These are phyloP conservation scores for Niveomyces coronatus DNA, from an alignment of 2,329 filamentous ascomycete species.

Conservation along the genomic window DNA sequence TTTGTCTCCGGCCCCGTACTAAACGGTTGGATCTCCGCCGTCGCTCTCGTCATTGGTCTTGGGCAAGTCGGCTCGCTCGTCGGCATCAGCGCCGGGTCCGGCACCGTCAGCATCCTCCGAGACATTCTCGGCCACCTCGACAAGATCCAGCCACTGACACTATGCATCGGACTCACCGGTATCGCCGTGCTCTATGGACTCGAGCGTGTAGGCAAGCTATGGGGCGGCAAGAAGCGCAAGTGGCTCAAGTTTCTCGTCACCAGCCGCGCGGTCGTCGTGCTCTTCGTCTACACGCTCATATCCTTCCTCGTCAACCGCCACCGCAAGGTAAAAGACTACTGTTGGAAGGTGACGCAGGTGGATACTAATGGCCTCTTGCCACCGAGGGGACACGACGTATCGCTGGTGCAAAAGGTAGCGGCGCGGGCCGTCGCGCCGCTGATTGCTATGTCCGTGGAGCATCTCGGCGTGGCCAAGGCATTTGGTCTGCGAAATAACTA, in stretches of 20 bases:
- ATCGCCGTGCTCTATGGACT: constrained; percentile 46
- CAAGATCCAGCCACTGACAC: constrained; percentile 46
- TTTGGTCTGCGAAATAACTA: constrained; percentile 54
- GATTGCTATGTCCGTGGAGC: constrained; percentile 50
- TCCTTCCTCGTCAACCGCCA: constrained; percentile 52
- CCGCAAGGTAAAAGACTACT: constrained; percentile 29
- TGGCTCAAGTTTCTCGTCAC: constrained; percentile 48
- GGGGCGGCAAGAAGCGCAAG: constrained; percentile 48
- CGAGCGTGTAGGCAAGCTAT: constrained; percentile 47
- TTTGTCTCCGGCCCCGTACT: constrained; percentile 56
- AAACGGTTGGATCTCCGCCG: constrained; percentile 55
- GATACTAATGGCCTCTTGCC: constrained; percentile 42
- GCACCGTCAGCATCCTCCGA: constrained; percentile 46
- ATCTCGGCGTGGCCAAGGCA: constrained; percentile 53
- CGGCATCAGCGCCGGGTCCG: constrained; percentile 41
- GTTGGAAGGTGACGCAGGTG: constrained; percentile 51
- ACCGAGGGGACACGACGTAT: constrained; percentile 35
- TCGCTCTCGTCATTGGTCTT: constrained; percentile 54
- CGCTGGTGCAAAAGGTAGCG: constrained; percentile 42
- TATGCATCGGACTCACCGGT: constrained; percentile 47
- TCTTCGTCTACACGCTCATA: constrained; percentile 52
- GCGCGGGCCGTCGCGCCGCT: constrained; percentile 48
- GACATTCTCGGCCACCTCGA: constrained; percentile 47
- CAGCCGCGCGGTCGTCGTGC: constrained; percentile 48
- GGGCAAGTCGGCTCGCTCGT: constrained; percentile 54